Evolutionary conservation across 2,329 filamentous ascomycete genomes (phyloP).

Genomic region (Septoria linicola): DNA sequence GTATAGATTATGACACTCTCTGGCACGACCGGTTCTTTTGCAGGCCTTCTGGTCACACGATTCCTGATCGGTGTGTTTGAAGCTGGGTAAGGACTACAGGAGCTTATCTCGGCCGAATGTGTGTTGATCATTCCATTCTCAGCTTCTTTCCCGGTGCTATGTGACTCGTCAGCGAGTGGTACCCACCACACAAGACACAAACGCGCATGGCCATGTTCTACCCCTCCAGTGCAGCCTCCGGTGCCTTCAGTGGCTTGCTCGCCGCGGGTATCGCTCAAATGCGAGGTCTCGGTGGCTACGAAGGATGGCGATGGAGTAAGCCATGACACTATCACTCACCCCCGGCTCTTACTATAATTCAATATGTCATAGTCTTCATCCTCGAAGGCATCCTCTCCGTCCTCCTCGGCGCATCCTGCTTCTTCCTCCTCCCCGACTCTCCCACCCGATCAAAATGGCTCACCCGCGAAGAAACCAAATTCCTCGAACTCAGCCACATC

Average conservation of each 20-base stretch:
- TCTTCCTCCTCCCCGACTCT: slow-evolving; percentile 54
- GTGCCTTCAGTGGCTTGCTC: slow-evolving; percentile 30
- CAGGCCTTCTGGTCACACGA: slow-evolving; percentile 69
- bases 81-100: slow-evolving; percentile 43
- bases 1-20: slow-evolving; percentile 21
- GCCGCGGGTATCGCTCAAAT: slow-evolving; percentile 37
- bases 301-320: slow-evolving; percentile 46
- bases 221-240: slow-evolving; percentile 23
- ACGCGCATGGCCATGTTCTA: slow-evolving; percentile 28
- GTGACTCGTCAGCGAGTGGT: slow-evolving; percentile 30
- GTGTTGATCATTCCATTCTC: not conserved
- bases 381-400: slow-evolving; percentile 59
- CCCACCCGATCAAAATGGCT: slow-evolving; percentile 56
- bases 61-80: slow-evolving; percentile 79
- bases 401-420: slow-evolving; percentile 49
- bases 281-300: slow-evolving; percentile 39
- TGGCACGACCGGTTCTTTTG: slow-evolving; percentile 69
- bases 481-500: slow-evolving; percentile 66
- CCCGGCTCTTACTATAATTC: no score
- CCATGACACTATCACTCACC: no score
- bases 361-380: slow-evolving; percentile 29
- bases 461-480: slow-evolving; percentile 65
- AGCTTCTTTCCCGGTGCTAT: slow-evolving; percentile 54
- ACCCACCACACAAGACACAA: slow-evolving; percentile 25
- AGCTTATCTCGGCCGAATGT: not conserved